Evolutionary conservation across 805 yeast species (phyloP).

Genomic region (Saccharomycopsis babjevae): DNA sequence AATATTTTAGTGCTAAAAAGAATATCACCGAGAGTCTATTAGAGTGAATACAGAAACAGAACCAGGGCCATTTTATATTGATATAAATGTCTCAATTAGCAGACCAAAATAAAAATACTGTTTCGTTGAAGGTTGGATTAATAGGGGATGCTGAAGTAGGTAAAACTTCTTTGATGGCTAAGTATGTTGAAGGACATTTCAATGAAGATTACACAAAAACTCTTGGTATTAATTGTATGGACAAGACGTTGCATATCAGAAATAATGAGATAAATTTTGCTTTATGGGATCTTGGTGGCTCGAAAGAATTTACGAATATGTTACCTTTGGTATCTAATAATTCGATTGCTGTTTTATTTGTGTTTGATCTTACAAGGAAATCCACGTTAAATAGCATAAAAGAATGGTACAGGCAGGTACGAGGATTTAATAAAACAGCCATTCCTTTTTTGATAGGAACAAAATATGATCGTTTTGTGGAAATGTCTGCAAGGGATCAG

Average conservation of each 20-base stretch:
- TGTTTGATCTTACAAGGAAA: constrained; percentile 83
- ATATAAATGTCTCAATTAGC: constrained; percentile 1
- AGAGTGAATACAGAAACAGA: too few species aligned
- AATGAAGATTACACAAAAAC: constrained; percentile 92
- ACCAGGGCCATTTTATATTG: too few species aligned
- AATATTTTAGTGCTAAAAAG: too few species aligned
- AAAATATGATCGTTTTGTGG: constrained; percentile 80
- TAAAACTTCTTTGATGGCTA: constrained; percentile 91
- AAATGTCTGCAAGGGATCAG: constrained; percentile 70
- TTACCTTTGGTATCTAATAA: constrained; percentile 85
- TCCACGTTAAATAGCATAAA: constrained; percentile 79
- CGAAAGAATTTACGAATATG: constrained; percentile 91
- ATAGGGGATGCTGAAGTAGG: constrained; percentile 96
- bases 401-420: constrained; percentile 90
- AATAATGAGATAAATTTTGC: constrained; percentile 84
- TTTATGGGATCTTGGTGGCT: constrained; percentile 96
- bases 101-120: constrained; percentile 28
- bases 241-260: constrained; percentile 72
- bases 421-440: constrained; percentile 83
- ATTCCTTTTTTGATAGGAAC: constrained; percentile 90
- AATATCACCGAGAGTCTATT: too few species aligned
- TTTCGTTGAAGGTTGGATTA: constrained; percentile 77
- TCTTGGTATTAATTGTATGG: constrained; percentile 91
- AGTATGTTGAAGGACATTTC: constrained; percentile 90
- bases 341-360: constrained; percentile 81